These are phyloP conservation scores for Pseudotulostoma volvatum DNA, from an alignment of 495 filamentous ascomycete species.

Conservation along the genomic window DNA sequence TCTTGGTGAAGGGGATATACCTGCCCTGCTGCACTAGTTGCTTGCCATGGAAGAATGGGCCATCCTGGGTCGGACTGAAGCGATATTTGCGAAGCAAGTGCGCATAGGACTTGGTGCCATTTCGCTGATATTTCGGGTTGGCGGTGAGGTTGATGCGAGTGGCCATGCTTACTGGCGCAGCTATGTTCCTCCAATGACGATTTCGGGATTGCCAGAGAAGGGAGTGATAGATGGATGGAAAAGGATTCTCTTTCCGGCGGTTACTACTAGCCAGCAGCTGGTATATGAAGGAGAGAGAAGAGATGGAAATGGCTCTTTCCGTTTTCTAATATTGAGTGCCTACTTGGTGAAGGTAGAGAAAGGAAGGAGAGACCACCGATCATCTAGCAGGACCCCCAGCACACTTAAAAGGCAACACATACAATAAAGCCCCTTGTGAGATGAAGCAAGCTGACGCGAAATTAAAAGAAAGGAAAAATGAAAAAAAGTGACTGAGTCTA, in stretches of 20 bases:
- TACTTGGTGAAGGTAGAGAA: too few species aligned
- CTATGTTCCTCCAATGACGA: too few species aligned
- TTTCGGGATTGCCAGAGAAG: not conserved
- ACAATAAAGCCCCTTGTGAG: too few species aligned
- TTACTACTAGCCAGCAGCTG: too few species aligned
- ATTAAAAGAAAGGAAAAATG: too few species aligned
- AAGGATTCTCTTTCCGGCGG: too few species aligned
- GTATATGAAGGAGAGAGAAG: not conserved
- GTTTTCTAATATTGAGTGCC: too few species aligned
- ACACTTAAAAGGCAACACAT: too few species aligned
- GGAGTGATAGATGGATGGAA: not conserved
- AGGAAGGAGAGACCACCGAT: too few species aligned
- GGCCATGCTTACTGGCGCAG: slow-evolving; percentile 26
- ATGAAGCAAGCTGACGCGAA: too few species aligned
- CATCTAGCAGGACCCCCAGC: too few species aligned
- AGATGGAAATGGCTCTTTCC: not conserved
- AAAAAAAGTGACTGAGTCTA: too few species aligned
- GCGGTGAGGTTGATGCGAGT: slow-evolving; percentile 29
- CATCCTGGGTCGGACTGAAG: slow-evolving; percentile 51
- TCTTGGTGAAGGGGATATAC: slow-evolving; percentile 14
- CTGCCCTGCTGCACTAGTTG: slow-evolving; percentile 31
- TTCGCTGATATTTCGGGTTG: slow-evolving; percentile 47
- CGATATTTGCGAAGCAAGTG: slow-evolving; percentile 51
- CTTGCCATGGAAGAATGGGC: slow-evolving; percentile 42
- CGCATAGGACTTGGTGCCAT: slow-evolving; percentile 60